Base-by-base conservation (phyloP, 2,329 filamentous ascomycete genomes). In the Sporothrix protearum region DNA sequence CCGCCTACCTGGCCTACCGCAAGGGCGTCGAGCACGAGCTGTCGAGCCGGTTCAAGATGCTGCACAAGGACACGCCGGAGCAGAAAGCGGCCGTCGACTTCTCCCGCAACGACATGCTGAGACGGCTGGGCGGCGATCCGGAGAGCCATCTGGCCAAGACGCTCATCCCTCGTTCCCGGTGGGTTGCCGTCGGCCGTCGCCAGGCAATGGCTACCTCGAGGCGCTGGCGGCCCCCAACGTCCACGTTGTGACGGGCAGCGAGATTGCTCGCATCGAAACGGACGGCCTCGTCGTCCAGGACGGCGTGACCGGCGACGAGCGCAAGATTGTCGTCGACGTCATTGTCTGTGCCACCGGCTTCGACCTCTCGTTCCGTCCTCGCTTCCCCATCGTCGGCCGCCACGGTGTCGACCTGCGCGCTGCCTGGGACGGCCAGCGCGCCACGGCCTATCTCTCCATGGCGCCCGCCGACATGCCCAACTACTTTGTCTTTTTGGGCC, bases 181-280 rank as follows among this genome's bases (percentile, higher is more conserved):
- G 5, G 84, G 85, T 14, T 83, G 78, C 76, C 79, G 78, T 69
- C 80, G 81, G 0, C 79, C 83, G 49, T 81, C 82, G 0, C 83
- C 82, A 0, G 82, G 82, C 0, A 79, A 80, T 63, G 81, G 82
- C 6, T 83, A 82, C 75, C 77, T 83, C 49, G 81, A 83, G 71
- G 79, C 80, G 10, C 77, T 85, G 51, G 78, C 78, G 2, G 74
- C 81, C 69, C 77, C 80, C 12, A 86, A 87, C 63, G 82, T 86
- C 4, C 75, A 78, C 8, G 79, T 80, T 3, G 78, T 84, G 33
- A 79, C 78, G 42, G 80, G 80, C n/a, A 79, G 80, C 19, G 76
- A 76, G 4, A 84, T 86, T 74, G 72, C 75, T 16, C 76, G 77
- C 45, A 76, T 85, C 64, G 78, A 78, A 0, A 71, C 76, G 0